Base-by-base conservation (phyloP, 2,329 filamentous ascomycete genomes). In the Sporothrix phasma region DNA sequence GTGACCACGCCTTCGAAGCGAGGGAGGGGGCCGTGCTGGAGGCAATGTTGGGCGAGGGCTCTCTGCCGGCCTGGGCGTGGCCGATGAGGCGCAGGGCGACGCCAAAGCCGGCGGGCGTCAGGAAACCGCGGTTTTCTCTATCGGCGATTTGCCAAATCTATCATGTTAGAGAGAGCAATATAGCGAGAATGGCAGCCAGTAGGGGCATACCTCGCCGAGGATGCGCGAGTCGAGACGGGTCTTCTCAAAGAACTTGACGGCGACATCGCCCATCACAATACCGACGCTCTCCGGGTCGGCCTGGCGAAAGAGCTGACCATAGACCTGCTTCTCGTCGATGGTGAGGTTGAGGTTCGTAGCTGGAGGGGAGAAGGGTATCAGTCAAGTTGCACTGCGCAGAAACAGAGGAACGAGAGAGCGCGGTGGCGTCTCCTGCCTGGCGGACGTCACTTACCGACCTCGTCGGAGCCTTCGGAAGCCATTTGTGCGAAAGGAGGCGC, bases 141-240 rank as follows among this genome's bases (percentile, higher is more conserved):
- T 99, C 94, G 70, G 94, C 93, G 74, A 99, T 94, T 78, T 97
- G 93, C 94, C 94, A 99, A 82, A 99, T 97, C 89, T 96, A 76
- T 3, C 5, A 4, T 17, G 45, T 61, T 47, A 65, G 61, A 8
- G 10, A 24, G n/a, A 29, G 17, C 17, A 22, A 49, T 13, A 3
- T n/a, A 22, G 24, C 41, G 31, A 43, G 15, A 19, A 13, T n/a
- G n/a, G n/a, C 34, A 7, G 7, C 5, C 15, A 41, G 39, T 10
- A 8, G 24, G 17, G 24, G 10, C 85, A 70, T 77, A 93, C 90
- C 84, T 96, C 88, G 76, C 93, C 94, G 66, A 99, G 82, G 58
- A 94, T 82, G 67, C 90, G 86, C 62, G 92, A 90, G 67, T 93
- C 86, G 58, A 99, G 81, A 70, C 89, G 88, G 53, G 94, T 97